Evolutionary conservation across 2,329 filamentous ascomycete genomes (phyloP), one percentile per base, ranked within the genome.

Genomic region (Trichoderma aggressivum): DNA sequence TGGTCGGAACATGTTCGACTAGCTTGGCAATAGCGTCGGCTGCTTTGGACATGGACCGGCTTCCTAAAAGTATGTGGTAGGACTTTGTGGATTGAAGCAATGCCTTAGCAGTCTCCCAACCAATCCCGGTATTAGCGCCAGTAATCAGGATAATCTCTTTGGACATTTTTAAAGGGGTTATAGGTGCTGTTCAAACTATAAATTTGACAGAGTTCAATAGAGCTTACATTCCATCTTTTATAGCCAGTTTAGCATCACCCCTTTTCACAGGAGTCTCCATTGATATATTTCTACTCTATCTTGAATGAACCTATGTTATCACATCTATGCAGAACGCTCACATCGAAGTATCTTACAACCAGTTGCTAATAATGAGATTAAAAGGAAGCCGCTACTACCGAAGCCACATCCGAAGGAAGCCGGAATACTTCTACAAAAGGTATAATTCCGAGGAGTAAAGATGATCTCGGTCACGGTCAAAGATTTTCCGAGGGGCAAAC

Each of bases 321-420:
- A n/a, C 43, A 50, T 50, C 18, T 50, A 5, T 50, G 43, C 1
- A 21, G n/a, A 50, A 11, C 43, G n/a, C 12, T n/a, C 43, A 47
- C n/a, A n/a, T 18, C 11, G 3, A 21, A 47, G 3, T 0, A 0
- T 2, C 4, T 3, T n/a, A 47, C n/a, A 21, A 12, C 2, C n/a
- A 47, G n/a, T 43, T 43, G 16, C 39, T 43, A 8, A n/a, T 43
- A 43, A 0, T 1, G 39, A 43, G 16, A 43, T n/a, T n/a, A 43
- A 43, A 43, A 7, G n/a, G 18, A 43, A n/a, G n/a, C 43, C 10
- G n/a, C 10, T 12, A 50, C 43, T 50, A 21, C 43, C n/a, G n/a
- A 21, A 21, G n/a, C 10, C n/a, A 50, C 3, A 3, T 21, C 10
- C 4, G 1, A 10, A 50, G n/a, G 10, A 50, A 50, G 18, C 43